Evolutionary conservation across 768 basidiomycete genomes (phyloP).

Genomic region (Lactifluus piperatus): DNA sequence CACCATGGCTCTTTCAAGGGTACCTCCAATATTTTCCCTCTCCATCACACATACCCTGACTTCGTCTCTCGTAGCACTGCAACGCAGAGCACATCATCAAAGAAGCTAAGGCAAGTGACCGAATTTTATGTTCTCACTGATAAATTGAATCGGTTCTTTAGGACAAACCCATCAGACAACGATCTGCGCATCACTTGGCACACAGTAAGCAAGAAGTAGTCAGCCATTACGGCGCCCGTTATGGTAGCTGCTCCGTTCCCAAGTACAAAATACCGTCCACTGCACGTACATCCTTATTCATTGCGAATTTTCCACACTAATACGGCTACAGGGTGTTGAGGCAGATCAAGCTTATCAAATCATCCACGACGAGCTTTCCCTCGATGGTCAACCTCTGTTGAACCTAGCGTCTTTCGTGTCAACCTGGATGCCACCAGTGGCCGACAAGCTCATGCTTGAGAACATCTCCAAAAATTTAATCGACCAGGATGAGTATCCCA

Average conservation of each 20-base stretch:
- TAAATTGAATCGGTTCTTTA: conserved; percentile 19
- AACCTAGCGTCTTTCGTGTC: conserved; percentile 63
- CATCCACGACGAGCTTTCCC: conserved; percentile 54
- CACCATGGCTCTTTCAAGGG: conserved; percentile 21
- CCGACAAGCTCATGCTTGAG: conserved; percentile 50
- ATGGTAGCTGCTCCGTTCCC: conserved; percentile 58
- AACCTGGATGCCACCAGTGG: conserved; percentile 51
- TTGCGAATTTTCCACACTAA: background rate
- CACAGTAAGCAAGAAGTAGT: conserved; percentile 28
- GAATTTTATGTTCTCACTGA: background rate
- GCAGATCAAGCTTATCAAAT: conserved; percentile 47
- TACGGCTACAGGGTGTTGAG: conserved; percentile 37
- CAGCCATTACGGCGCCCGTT: conserved; percentile 50
- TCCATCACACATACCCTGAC: background rate
- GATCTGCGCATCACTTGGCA: conserved; percentile 30
- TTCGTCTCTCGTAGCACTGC: conserved; percentile 6
- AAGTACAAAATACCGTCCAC: conserved; percentile 58
- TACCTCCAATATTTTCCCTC: background rate
- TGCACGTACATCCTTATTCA: conserved; percentile 24
- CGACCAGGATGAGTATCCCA: conserved; percentile 63
- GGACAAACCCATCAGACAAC: conserved; percentile 33
- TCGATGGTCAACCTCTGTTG: conserved; percentile 47
- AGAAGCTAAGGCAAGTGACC: conserved; percentile 2
- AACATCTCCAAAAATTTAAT: conserved; percentile 62
- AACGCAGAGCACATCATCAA: conserved; percentile 16